phyloP scores from a whole-genome alignment of 805 yeast species.

The Wickerhamomyces bisporus region DNA sequence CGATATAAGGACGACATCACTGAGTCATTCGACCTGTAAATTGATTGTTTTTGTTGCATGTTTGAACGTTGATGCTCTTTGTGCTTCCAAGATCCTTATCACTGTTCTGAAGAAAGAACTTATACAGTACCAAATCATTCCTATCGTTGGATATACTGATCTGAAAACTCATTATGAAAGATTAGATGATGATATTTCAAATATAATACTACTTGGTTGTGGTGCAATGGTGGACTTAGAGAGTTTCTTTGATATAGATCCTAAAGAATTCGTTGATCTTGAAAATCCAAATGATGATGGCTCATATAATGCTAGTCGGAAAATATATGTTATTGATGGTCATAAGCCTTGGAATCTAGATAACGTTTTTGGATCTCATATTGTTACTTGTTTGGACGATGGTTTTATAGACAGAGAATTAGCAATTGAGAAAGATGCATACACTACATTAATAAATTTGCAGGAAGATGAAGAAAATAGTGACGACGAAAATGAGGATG shows the following conservation, averaged over 20 bases:
- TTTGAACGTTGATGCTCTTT: conserved; percentile 84
- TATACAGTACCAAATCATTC: conserved; percentile 82
- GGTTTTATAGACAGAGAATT: conserved; percentile 65
- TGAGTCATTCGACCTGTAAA: conserved; percentile 90
- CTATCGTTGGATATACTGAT: conserved; percentile 89
- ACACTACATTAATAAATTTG: conserved; percentile 41
- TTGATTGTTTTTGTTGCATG: conserved; percentile 79
- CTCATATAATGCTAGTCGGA: conserved; percentile 40
- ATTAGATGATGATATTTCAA: conserved; percentile 70
- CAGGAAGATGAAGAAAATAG: conserved; percentile 33
- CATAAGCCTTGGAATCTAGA: conserved; percentile 97
- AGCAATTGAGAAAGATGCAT: conserved; percentile 54
- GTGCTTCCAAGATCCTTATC: conserved; percentile 78
- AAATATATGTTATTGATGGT: conserved; percentile 81
- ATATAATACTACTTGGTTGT: conserved; percentile 81
- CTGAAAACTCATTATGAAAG: conserved; percentile 55
- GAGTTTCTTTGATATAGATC: conserved; percentile 59
- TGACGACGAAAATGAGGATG: conserved; percentile 32
- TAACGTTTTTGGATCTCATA: conserved; percentile 78
- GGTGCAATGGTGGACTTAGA: conserved; percentile 90
- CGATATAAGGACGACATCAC: conserved; percentile 61
- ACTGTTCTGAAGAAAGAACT: conserved; percentile 70
- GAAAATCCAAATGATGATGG: conserved; percentile 24
- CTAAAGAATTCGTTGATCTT: conserved; percentile 39
- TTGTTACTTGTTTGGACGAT: conserved; percentile 81